Base-by-base conservation (phyloP, 495 filamentous ascomycete species). In the Geoglossum glabrum region DNA sequence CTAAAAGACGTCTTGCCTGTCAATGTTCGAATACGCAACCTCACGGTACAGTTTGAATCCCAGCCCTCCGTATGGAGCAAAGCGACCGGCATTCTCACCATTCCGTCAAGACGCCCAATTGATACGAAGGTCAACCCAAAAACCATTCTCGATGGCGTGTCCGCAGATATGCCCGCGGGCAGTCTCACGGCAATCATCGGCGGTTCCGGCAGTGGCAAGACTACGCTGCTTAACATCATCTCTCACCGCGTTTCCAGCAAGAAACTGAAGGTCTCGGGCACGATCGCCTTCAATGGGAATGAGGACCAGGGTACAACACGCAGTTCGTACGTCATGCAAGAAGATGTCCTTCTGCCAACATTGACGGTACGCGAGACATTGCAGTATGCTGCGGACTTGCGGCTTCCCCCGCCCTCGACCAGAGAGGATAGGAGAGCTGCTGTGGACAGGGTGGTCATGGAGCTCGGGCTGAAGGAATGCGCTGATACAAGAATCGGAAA, bases 281-380 rank as follows among this genome's bases (percentile, higher is more conserved):
- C 62, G 0, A 75, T 76, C 0, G 75, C 72, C 0, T 84, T 80
- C 64, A 84, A 83, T 63, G 76, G 71, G 1, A 62, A 68, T 50
- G 56, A 70, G 23, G 68, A 78, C n/a, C 66, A 81, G 19, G 67
- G 73, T 13, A 72, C 65, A 56, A 68, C 81, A 11, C 69, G 79
- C 28, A 79, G 79, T 60, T 80, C 84, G 59, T 87, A 86, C 67
- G 80, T 86, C 17, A 84, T 85, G 80, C 84, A 87, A 63, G 79
- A 87, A 55, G 84, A 88, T 66, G 73, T 85, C 45, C 68, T 87
- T 4, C 70, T 86, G 0, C 79, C 83, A 0, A 80, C 80, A 0
- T 65, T 88, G 34, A 86, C 84, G 0, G 84, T 88, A 23, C 72
- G 82, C 13, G 84, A 88, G 63, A 87, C 84, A 0, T 67, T 88